These are phyloP conservation scores for Phytophthora macrochlamydospora DNA, from an alignment of 352 stramenopile genomes.

Conservation along the genomic window DNA sequence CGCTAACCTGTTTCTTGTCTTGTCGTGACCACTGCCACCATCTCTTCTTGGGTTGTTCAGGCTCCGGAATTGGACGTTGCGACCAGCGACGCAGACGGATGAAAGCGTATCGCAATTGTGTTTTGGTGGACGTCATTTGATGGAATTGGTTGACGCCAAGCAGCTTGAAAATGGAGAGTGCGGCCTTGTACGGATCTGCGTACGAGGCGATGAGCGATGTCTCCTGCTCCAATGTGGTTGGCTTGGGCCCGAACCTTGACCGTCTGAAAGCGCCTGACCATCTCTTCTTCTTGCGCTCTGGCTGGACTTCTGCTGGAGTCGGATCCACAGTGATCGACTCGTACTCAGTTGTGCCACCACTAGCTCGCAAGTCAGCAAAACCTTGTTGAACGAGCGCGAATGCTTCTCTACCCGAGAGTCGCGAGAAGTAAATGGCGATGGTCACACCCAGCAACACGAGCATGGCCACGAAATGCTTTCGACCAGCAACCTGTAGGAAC, in stretches of 20 bases:
- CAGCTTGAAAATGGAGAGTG: constrained; percentile 73
- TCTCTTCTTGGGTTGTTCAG: constrained; percentile 11
- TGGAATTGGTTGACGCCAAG: constrained; percentile 73
- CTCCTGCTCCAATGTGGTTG: constrained; percentile 49
- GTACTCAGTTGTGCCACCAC: constrained; percentile 16
- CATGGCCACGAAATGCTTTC: constrained; percentile 62
- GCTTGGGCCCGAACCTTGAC: constrained; percentile 44
- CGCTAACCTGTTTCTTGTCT: constrained; percentile 14
- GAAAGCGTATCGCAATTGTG: constrained; percentile 69
- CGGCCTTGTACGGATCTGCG: constrained; percentile 79
- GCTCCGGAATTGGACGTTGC: constrained; percentile 25
- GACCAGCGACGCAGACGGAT: constrained; percentile 59
- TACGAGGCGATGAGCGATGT: constrained; percentile 47
- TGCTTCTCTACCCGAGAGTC: constrained; percentile 44
- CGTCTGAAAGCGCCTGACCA: constrained; percentile 22
- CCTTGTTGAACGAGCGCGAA: constrained; percentile 40
- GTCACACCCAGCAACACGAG: constrained; percentile 57
- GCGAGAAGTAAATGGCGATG: constrained; percentile 54
- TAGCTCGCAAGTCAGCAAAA: constrained; percentile 32
- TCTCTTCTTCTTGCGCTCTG: not conserved
- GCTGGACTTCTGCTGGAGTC: not conserved
- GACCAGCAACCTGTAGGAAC: constrained; percentile 64
- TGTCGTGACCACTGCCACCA: constrained; percentile 34
- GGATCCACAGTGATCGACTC: constrained; percentile 23
- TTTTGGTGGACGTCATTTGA: constrained; percentile 61